Percentiles rank a stretch among this genome's conserved stretches.
Conservation (phyloP, 495 filamentous ascomycete genomes). For the Xylaria castorea region DNA sequence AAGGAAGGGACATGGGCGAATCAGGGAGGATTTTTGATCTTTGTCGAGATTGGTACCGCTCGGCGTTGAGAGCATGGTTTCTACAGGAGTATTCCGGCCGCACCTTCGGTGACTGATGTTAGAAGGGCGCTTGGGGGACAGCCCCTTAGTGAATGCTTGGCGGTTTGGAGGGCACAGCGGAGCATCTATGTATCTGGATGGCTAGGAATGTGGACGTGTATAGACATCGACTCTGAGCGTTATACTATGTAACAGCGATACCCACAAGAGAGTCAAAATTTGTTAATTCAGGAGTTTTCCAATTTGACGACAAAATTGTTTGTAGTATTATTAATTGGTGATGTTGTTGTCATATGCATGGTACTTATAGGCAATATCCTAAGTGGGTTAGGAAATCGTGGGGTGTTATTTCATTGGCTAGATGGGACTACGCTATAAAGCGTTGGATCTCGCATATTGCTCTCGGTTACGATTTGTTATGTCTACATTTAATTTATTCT, state of each 20-base stretch:
- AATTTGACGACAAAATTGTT: not conserved
- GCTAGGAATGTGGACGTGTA: slow-evolving; percentile 23
- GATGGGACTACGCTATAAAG: not conserved
- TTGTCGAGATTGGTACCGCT: not conserved
- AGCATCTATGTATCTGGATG: slow-evolving; percentile 28
- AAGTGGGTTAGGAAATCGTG: not conserved
- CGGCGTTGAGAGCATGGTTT: slow-evolving; percentile 17
- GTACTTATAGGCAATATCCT: not conserved
- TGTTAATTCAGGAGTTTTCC: not conserved
- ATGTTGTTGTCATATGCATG: not conserved
- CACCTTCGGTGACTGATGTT: not conserved
- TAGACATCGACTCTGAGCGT: slow-evolving; percentile 22
- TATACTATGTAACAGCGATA: slow-evolving; percentile 29
- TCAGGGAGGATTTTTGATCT: not conserved
- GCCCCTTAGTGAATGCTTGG: not conserved
- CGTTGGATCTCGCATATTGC: not conserved
- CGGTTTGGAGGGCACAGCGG: slow-evolving; percentile 11
- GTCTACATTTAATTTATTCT: not conserved
- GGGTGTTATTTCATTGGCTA: slow-evolving; percentile 12
- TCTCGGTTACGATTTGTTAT: not conserved
- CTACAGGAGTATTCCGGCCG: not conserved
- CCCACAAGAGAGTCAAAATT: slow-evolving; percentile 23
- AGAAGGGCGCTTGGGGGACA: not conserved
- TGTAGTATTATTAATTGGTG: not conserved
- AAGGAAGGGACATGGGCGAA: not conserved